Base-by-base conservation (phyloP, 495 filamentous ascomycete species). In the Penicillium chermesinum region DNA sequence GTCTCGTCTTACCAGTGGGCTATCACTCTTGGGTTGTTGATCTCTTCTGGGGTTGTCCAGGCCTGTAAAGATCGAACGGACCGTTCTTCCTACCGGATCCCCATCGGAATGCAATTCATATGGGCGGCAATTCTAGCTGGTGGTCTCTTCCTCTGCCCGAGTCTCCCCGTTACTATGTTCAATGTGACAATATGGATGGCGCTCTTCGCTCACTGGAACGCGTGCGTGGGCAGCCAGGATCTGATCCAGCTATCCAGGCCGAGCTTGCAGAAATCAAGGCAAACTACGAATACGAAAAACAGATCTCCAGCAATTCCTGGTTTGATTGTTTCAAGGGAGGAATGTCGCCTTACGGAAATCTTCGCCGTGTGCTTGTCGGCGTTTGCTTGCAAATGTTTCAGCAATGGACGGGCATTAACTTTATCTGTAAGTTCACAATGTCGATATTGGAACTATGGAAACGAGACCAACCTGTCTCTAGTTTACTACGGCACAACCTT, bases 361-460 rank as follows among this genome's bases (percentile, higher is more conserved):
- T 85, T 16, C 82, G 82, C 55, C 82, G 84, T 40, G 81, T 83
- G 19, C 74, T 87, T 48, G 73, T 85, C 18, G 86, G 85, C 46
- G 81, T 76, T 18, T 75, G 74, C 5, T 63, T 88, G 39, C 85
- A 89, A 68, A 84, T 85, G 77, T 81, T 86, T 72, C 84, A 88
- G 69, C 85, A 87, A 61, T 69, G 88, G 70, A 80, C 86, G 19
- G 86, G 86, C 55, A 80, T 91, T 64, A 89, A 91, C 70, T 89
- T 89, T 72, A 70, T 74, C 48, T 70, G 62, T 58, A 47, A 54
- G 59, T 52, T n/a, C 1, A 27, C 19, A 17, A 3, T 12, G 68
- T 58, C 13, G 27, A 44, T 35, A 1, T 6, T 67, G 71, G 1
- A 15, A 22, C 14, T 5, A 1, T 10, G n/a, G n/a, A n/a, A n/a